Evolutionary conservation across 129 eudicot species (phyloP).

Genomic region (Flaveria ramosissima): DNA sequence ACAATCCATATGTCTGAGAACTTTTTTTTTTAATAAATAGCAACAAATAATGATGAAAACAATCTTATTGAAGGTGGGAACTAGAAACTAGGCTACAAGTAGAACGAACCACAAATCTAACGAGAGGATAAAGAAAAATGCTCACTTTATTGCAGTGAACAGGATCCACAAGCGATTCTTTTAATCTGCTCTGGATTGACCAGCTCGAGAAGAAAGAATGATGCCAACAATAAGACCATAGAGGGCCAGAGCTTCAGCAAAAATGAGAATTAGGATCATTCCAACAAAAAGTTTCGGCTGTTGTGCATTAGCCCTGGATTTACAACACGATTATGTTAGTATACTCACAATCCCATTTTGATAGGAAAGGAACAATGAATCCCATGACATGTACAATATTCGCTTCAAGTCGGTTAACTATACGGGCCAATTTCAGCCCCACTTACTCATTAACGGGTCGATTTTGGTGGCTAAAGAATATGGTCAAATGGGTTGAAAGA

Average conservation of each 20-base stretch:
- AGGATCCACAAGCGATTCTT: neutral
- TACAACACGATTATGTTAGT: neutral
- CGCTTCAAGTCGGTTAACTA: neutral
- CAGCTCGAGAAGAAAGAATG: conserved; percentile 6
- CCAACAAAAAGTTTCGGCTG: conserved; percentile 6
- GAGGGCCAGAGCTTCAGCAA: neutral
- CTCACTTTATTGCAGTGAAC: neutral
- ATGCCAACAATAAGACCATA: conserved; percentile 7
- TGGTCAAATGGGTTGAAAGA: neutral
- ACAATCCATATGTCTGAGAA: neutral
- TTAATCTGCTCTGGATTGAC: conserved; percentile 8
- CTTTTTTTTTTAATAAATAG: too few species aligned
- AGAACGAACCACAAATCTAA: neutral
- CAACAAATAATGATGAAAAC: neutral
- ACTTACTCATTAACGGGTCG: neutral
- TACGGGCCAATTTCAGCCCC: neutral
- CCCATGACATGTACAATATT: neutral
- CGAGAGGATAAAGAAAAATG: neutral
- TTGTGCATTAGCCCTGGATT: conserved; percentile 6
- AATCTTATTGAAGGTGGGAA: neutral
- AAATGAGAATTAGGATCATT: conserved; percentile 2
- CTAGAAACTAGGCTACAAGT: conserved; percentile 1
- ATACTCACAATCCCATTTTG: neutral
- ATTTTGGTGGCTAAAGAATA: neutral
- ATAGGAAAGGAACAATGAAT: neutral